Percentiles rank a stretch among this genome's conserved stretches.
Conservation (phyloP, 2,329 filamentous ascomycete species). For the Sarocladium strictum region DNA sequence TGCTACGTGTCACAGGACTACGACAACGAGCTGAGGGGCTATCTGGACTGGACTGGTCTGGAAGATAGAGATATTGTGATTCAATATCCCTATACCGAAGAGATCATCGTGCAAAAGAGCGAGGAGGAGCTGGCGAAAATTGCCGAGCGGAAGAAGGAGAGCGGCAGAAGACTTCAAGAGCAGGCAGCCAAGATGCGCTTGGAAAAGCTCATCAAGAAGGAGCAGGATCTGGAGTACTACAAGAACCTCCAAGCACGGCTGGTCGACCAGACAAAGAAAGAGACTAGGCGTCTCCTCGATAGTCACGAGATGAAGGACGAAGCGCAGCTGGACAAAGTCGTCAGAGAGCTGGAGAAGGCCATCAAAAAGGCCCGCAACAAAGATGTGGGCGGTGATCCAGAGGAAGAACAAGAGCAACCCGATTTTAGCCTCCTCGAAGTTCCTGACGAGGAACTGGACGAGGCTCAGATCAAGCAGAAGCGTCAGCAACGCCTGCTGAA, state of each 20-base stretch:
- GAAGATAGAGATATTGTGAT: conserved; percentile 86
- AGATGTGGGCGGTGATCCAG: conserved; percentile 76
- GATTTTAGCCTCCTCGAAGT: conserved; percentile 85
- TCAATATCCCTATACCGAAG: conserved; percentile 91
- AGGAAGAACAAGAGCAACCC: conserved; percentile 75
- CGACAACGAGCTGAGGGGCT: conserved; percentile 67
- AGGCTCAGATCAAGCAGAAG: conserved; percentile 86
- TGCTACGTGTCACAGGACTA: conserved; percentile 86
- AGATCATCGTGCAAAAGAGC: conserved; percentile 83
- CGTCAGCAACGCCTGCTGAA: conserved; percentile 89
- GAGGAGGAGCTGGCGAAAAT: conserved; percentile 88
- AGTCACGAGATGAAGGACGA: conserved; percentile 92
- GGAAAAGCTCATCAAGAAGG: conserved; percentile 91
- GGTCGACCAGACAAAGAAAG: conserved; percentile 79
- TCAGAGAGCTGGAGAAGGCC: conserved; percentile 85
- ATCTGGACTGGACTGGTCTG: conserved; percentile 85
- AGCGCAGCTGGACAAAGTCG: conserved; percentile 70
- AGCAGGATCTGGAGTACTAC: conserved; percentile 92
- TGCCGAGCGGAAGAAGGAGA: conserved; percentile 92
- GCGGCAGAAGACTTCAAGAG: conserved; percentile 82
- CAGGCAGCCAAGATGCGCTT: conserved; percentile 96
- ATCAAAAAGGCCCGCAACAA: conserved; percentile 89
- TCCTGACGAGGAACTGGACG: conserved; percentile 88
- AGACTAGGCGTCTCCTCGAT: conserved; percentile 78
- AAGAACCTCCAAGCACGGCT: conserved; percentile 72